These are phyloP conservation scores for Chlorella sp. DNA, from an alignment of 139 green algal species.

Conservation along the genomic window DNA sequence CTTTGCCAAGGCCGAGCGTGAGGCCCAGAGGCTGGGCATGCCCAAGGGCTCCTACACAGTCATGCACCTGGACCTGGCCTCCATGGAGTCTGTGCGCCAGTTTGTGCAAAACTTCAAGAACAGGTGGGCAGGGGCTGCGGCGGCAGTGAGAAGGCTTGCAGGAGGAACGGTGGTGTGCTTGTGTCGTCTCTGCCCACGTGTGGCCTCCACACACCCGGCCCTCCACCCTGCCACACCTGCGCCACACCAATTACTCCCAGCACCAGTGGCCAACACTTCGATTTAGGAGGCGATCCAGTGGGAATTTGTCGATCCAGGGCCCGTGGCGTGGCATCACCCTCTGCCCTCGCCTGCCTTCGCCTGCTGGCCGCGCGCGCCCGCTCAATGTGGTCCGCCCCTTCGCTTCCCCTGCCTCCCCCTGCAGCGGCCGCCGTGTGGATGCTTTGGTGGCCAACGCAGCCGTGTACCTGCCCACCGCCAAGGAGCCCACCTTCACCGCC, in stretches of 20 bases:
- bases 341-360: not conserved
- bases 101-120: constrained; percentile 85
- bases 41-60: constrained; percentile 77
- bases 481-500: constrained; percentile 86
- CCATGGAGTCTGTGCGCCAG: constrained; percentile 78
- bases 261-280: too few species aligned
- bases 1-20: constrained; percentile 56
- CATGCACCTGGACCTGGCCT: constrained; percentile 89
- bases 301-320: too few species aligned
- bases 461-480: constrained; percentile 90
- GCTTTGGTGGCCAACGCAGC: constrained; percentile 93
- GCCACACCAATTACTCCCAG: too few species aligned
- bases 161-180: too few species aligned
- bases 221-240: too few species aligned
- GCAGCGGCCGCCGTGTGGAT: constrained; percentile 74
- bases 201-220: too few species aligned
- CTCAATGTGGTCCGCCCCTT: not conserved
- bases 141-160: too few species aligned
- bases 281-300: too few species aligned
- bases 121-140: not conserved
- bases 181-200: too few species aligned
- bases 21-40: constrained; percentile 66
- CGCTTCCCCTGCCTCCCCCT: not conserved
- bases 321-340: not conserved
- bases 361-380: too few species aligned